Base-by-base conservation (phyloP, 306 rosid genomes). In the Quercus glauca region DNA sequence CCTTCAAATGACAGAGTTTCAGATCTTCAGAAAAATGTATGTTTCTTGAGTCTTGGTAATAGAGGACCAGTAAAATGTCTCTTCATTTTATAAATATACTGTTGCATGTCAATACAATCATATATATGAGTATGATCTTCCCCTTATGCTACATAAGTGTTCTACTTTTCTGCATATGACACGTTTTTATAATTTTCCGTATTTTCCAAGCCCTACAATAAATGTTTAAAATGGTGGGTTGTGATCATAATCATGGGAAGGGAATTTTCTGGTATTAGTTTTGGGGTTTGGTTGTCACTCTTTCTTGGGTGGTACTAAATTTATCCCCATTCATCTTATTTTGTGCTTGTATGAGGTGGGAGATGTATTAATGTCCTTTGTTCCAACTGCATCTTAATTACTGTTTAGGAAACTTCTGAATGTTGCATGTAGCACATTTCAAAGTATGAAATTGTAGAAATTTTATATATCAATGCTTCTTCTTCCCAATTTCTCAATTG, bases 11-110 rank as follows among this genome's bases (percentile, higher is more conserved):
- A 80, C 72, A 76, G 87, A 55, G 80, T 72, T 74, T 69, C 85
- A 65, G 81, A 43, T 83, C 80, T 85, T 67, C 91, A 71, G 82
- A 85, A 82, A 59, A 83, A 87, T 76, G 92, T 89, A 85, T n/a
- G 86, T 83, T 70, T 43, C 83, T 53, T 29, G 68, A 49, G 61
- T 75, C 61, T 37, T 76, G 74, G 35, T 11, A 49, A 68, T 28
- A 26, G 69, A 15, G 15, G 67, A 64, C 31, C 29, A n/a, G 49
- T 52, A n/a, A 49, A 49, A 41, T 17, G 25, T 29, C n/a, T 35
- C 58, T 55, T 55, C 58, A 13, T 37, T 53, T 19, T 41, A 25
- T n/a, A 57, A 53, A 28, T 29, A 69, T 58, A 12, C 21, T 59
- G 71, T 41, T 76, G 15, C 26, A 69, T 28, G 71, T 65, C 4